Base-by-base conservation (phyloP, 2,329 filamentous ascomycete species). In the Calonectria pseudoreteaudii region DNA sequence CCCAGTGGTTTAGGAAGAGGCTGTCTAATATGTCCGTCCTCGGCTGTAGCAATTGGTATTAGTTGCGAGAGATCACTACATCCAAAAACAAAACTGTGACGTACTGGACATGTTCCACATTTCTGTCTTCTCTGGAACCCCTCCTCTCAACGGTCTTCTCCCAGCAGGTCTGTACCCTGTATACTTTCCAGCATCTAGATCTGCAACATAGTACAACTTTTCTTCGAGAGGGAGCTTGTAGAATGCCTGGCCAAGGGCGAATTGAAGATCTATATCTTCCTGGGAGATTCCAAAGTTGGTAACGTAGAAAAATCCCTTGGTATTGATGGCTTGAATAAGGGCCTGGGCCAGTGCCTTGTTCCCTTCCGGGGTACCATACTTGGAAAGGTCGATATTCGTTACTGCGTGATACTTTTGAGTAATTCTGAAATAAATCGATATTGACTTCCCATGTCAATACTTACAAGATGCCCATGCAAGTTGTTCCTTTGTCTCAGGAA, bases 231-330 rank as follows among this genome's bases (percentile, higher is more conserved):
- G 90, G 0, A 93, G 85, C 0, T 82, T 74, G 26, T 84, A 85
- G 77, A 93, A 90, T 30, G 89, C 86, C 49, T 90, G 87, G 0
- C 89, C 91, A 0, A 93, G 85, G 3, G 90, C 88, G 72, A 93
- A 93, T 72, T 93, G 91, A 1, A 84, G 83, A 71, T 92, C 88
- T 0, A 93, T 87, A 36, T 88, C 86, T 50, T 90, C 88, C 78
- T 92, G 90, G 0, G 85, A 84, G 23, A 93, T 88, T 74, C 88
- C 90, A 77, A 90, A 93, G 82, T 93, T 92, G 73, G 88, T 91
- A 1, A 92, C 78, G 4, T 80, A 80, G 38, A 80, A 77, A 65
- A 80, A 80, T 0, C 81, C 82, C 67, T 85, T 85, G 7, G 80
- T 84, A 0, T 82, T 81, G 56, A 84, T 79, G 1, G 83, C 83